Evolutionary conservation across 305 asterid species (phyloP), one percentile per base, ranked within the genome.

Genomic region (Rubia occidens): DNA sequence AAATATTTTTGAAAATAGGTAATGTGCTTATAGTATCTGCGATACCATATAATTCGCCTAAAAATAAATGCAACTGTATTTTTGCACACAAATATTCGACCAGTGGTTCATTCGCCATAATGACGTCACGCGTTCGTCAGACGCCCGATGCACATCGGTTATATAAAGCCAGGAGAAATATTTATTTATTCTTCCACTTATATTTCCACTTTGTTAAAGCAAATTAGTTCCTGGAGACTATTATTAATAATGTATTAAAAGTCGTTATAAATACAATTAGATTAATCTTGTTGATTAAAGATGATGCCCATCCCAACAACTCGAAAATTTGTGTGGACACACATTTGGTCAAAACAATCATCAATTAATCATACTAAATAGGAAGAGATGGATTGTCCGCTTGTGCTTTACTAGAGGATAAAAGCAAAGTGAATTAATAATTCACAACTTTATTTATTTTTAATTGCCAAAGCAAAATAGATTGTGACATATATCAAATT

Each of bases 261-360:
- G 45, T 61, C 45, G 66, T 60, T 60, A 53, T 17, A n/a, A 53
- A 53, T 32, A 60, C 8, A 11, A 60, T 24, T 60, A 60, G 11
- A 29, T 61, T 35, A 62, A 62, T 62, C 11, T n/a, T 15, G 17
- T 14, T 17, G 20, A 35, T 15, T 35, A 32, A 67, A 73, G 71
- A 49, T 60, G 66, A 53, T 53, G 58, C 58, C 58, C 24, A 29
- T 65, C 35, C 60, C 76, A 40, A 55, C 66, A 55, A 60, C 62
- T 49, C 1, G 39, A 60, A 37, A 60, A n/a, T 54, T 17, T 77
- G 85, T 80, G 86, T 81, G 81, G 85, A 73, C 64, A 67, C 75
- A 69, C 75, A 79, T 2, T 42, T 68, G 71, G 91, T 87, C 88
- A 87, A 85, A 74, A 85, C 83, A 82, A 87, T 87, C 87, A 87